Evolutionary conservation across 2,329 filamentous ascomycete species (phyloP), one percentile per base, ranked within the genome.

Genomic region (Berkeleyomyces rouxiae): DNA sequence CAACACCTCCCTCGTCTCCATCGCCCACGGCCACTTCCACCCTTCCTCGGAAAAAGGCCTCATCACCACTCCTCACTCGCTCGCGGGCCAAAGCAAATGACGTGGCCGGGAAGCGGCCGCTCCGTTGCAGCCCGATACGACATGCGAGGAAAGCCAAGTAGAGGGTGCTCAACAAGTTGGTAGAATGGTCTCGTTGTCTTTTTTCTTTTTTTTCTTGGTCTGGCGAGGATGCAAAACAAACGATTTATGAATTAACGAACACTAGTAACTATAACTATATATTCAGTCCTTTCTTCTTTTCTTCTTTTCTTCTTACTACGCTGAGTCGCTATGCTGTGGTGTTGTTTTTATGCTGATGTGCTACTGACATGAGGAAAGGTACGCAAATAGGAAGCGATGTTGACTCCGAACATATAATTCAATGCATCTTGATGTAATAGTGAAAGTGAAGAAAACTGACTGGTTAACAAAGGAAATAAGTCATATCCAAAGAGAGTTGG

Each of bases 1-100:
- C 16, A 31, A 51, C 46, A 16, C 46, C 16, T 16, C 16, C 46
- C 11, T 51, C 46, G 46, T 51, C 33, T n/a, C 46, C 46, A 16
- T 31, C 46, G 46, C 46, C 33, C 39, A 13, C 16, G 7, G 39
- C n/a, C n/a, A 40, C 46, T 39, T n/a, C 16, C 23, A 9, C 44
- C 13, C 13, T 33, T 23, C 42, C 40, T 16, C 40, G 61, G 2
- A 51, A 42, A 40, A 60, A 36, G 31, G 16, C 42, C 16, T 46
- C 57, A 6, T 51, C 62, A 5, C 58, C 62, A 11, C 43, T 64
- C 23, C 42, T 64, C 49, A 64, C 62, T 33, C 58, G 62, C 31
- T 59, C 62, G 11, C 47, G 58, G 10, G 43, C 62, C 7, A 58
- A 55, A 39, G 62, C 42, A 7, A 55, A 61, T 11, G 42, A 49